Percentiles rank a stretch among this genome's conserved stretches.
Evolutionary conservation across 1,284 basidiomycete genomes (phyloP).

Genomic region (Lignosus rhinocerotis): DNA sequence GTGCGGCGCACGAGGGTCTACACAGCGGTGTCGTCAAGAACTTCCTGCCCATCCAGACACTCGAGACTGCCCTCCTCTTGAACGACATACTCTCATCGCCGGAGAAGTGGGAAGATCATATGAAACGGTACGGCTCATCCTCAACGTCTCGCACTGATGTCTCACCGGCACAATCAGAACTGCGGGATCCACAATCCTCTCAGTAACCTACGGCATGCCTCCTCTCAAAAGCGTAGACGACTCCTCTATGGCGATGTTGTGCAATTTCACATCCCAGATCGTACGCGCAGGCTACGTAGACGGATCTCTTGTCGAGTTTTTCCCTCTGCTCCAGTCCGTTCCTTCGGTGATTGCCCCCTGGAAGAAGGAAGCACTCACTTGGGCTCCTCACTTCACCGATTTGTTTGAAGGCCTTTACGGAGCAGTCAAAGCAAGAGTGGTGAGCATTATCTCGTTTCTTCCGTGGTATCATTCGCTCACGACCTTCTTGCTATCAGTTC

Average conservation of each 20-base stretch:
- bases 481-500: not conserved
- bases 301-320: constrained; percentile 2
- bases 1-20: constrained; percentile 5
- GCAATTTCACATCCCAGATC: not conserved
- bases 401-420: not conserved
- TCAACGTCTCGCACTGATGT: not conserved
- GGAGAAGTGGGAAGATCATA: constrained; percentile 1
- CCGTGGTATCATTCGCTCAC: no score
- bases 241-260: not conserved
- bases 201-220: not conserved
- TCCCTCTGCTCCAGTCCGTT: not conserved
- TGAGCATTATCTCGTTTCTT: not conserved
- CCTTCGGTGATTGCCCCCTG: constrained; percentile 2
- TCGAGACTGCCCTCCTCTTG: constrained; percentile 2
- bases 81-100: not conserved
- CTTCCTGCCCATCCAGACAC: not conserved
- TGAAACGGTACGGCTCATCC: not conserved
- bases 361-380: constrained; percentile 2
- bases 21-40: constrained; percentile 3
- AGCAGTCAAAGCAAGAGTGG: not conserved
- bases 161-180: not conserved
- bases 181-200: constrained; percentile 3
- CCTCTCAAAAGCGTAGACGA: not conserved
- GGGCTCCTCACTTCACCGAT: constrained; percentile 1
- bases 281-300: constrained; percentile 6